phyloP scores from a whole-genome alignment of 2,329 filamentous ascomycete species.

The Hypocreales sp. region DNA sequence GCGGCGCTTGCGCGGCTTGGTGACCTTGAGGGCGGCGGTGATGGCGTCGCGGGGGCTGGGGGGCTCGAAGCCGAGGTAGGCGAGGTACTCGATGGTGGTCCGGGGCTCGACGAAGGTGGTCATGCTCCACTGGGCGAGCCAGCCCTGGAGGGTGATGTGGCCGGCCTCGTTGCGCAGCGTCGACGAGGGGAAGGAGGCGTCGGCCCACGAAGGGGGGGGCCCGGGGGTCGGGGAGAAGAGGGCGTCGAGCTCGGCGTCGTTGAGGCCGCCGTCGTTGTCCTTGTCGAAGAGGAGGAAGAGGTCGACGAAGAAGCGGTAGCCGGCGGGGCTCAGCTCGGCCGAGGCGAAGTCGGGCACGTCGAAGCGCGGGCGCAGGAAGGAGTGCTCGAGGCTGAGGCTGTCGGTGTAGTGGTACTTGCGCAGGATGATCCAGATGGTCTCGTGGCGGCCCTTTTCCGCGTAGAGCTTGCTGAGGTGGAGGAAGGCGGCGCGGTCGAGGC shows the following conservation, averaged over 20 bases:
- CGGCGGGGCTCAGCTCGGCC: slow-evolving; percentile 82
- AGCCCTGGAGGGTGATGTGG: slow-evolving; percentile 89
- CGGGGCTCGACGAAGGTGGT: slow-evolving; percentile 94
- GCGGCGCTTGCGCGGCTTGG: slow-evolving; percentile 77
- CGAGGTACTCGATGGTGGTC: slow-evolving; percentile 88
- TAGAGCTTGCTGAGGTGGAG: slow-evolving; percentile 89
- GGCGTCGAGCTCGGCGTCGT: slow-evolving; percentile 68
- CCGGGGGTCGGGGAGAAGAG: slow-evolving; percentile 90
- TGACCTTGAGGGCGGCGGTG: slow-evolving; percentile 77
- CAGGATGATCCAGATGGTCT: slow-evolving; percentile 96
- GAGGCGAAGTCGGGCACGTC: slow-evolving; percentile 88
- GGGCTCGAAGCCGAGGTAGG: slow-evolving; percentile 88
- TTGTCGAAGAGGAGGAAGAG: slow-evolving; percentile 91
- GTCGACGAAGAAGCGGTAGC: slow-evolving; percentile 96
- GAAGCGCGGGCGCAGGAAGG: slow-evolving; percentile 82
- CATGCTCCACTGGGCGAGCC: slow-evolving; percentile 99
- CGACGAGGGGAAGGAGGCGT: slow-evolving; percentile 79
- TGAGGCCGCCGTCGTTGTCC: slow-evolving; percentile 91
- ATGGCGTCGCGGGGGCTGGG: slow-evolving; percentile 60
- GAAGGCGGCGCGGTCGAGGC: slow-evolving; percentile 73
- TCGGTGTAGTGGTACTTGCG: slow-evolving; percentile 94
- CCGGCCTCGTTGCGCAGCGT: slow-evolving; percentile 93
- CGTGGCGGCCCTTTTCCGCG: slow-evolving; percentile 90
- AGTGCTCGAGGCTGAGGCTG: slow-evolving; percentile 80
- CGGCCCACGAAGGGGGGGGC: slow-evolving; percentile 71